Conservation (phyloP, 1,284 basidiomycete species). For the Hemileia vastatrix region DNA sequence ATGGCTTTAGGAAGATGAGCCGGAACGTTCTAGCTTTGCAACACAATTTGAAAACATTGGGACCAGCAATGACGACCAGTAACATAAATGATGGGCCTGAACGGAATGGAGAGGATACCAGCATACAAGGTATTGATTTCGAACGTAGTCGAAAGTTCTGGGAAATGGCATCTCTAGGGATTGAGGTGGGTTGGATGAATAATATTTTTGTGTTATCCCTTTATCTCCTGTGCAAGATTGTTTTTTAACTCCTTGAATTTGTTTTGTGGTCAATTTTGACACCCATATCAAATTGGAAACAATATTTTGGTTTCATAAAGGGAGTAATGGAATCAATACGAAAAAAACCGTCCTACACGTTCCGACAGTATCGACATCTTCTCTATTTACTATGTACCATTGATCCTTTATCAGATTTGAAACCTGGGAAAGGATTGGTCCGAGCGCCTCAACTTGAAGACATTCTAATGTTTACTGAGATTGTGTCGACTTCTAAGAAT, state of each 20-base stretch:
- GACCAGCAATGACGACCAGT: neutral
- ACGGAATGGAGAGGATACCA: conserved; percentile 47
- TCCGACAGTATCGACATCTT: conserved; percentile 15
- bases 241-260: neutral
- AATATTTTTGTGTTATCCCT: neutral
- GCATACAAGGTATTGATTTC: conserved; percentile 59
- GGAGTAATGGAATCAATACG: conserved; percentile 18
- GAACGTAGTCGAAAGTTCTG: conserved; percentile 70
- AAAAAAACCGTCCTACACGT: conserved; percentile 11
- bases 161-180: conserved; percentile 48
- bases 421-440: too few relatives aligned
- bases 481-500: neutral
- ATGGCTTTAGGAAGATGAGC: conserved; percentile 77
- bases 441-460: neutral
- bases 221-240: neutral
- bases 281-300: neutral
- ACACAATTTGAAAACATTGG: conserved; percentile 80
- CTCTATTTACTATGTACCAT: conserved; percentile 14
- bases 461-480: neutral
- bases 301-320: neutral
- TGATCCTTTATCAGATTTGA: too few relatives aligned
- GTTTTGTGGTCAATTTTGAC: neutral
- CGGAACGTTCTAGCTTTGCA: conserved; percentile 86
- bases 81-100: conserved; percentile 32
- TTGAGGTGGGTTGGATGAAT: conserved; percentile 8